Conservation (phyloP, 208 protist genomes). For the Trypanosoma cruzi region DNA sequence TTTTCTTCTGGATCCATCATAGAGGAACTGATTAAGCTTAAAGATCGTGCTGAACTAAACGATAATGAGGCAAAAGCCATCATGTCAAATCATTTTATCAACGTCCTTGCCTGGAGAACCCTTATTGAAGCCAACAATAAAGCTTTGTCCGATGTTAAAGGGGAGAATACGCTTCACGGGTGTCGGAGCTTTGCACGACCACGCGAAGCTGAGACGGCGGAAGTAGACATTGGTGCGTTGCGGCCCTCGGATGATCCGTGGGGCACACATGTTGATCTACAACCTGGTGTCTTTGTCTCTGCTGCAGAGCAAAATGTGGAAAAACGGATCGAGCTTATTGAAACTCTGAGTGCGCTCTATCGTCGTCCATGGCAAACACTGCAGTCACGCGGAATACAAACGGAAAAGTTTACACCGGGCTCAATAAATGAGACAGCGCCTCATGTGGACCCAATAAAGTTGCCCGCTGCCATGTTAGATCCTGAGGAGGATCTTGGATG, state of each 20-base stretch:
- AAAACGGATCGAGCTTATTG: slow-evolving; percentile 56
- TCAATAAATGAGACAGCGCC: slow-evolving; percentile 77
- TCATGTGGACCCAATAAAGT: slow-evolving; percentile 44
- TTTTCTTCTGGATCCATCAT: slow-evolving; percentile 73
- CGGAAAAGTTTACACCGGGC: slow-evolving; percentile 63
- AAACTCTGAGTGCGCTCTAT: slow-evolving; percentile 64
- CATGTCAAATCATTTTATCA: slow-evolving; percentile 89
- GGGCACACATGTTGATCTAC: slow-evolving; percentile 40
- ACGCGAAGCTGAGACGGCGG: slow-evolving; percentile 8
- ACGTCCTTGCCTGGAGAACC: slow-evolving; percentile 80
- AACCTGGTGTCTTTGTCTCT: slow-evolving; percentile 50
- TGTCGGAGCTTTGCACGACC: slow-evolving; percentile 21
- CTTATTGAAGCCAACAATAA: slow-evolving; percentile 69
- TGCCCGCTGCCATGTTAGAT: slow-evolving; percentile 44
- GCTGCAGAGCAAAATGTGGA: slow-evolving; percentile 69
- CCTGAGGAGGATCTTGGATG: slow-evolving; percentile 50
- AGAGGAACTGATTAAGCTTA: slow-evolving; percentile 50
- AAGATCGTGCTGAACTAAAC: slow-evolving; percentile 38
- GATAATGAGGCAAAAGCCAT: slow-evolving; percentile 61
- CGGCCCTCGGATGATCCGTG: slow-evolving; percentile 72
- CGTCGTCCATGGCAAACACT: slow-evolving; percentile 58
- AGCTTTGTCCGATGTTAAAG: not conserved
- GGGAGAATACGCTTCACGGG: slow-evolving; percentile 2
- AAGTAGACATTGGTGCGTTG: slow-evolving; percentile 20
- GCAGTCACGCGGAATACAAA: slow-evolving; percentile 66